Evolutionary conservation across 2,329 filamentous ascomycete species (phyloP), one percentile per base, ranked within the genome.

Genomic region (Claviceps maximensis): DNA sequence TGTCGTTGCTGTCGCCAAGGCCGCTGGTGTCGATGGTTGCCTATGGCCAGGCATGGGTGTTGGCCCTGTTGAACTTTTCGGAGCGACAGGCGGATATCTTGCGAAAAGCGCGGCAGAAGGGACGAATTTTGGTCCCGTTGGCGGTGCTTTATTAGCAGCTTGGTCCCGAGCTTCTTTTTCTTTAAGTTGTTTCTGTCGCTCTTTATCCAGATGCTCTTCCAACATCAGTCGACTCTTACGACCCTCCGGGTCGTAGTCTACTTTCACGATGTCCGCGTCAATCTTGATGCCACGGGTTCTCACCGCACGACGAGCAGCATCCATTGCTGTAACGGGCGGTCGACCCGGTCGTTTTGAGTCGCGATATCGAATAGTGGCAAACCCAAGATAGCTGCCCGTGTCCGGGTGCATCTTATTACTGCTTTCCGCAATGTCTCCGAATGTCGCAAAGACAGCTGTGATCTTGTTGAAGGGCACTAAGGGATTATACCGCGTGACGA

Each of bases 401-500:
- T 90, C 85, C 9, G 93, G 93, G 67, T 98, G 89, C 62, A 94
- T 91, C 66, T 94, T 91, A 64, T 96, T 96, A 63, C 88, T 89
- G 61, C 94, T 86, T 63, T 90, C 86, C 46, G 86, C 85, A 57
- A 98, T 90, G 54, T 95, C 88, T 51, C 89, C 89, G 69, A 86
- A 95, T 3, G 79, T 81, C 19, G 84, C 80, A 65, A 95, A 94
- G 52, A 87, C 79, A 47, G 84, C 80, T 19, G 79, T 80, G 50
- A 95, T 78, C 61, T 88, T 87, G 53, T 82, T 79, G 61, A 95
- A 87, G 13, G 88, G 80, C 42, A 87, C 84, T 58, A 97, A 74
- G 7, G 91, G 90, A 67, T 97, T 93, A 66, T 96, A 96, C n/a
- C 89, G 89, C n/a, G 84, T 90, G 21, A 96, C 89, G 4, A 97